A percentile compares a stretch with the other conserved stretches of the same genome.
Conservation (phyloP, 768 basidiomycete species). For the Suillus spraguei region DNA sequence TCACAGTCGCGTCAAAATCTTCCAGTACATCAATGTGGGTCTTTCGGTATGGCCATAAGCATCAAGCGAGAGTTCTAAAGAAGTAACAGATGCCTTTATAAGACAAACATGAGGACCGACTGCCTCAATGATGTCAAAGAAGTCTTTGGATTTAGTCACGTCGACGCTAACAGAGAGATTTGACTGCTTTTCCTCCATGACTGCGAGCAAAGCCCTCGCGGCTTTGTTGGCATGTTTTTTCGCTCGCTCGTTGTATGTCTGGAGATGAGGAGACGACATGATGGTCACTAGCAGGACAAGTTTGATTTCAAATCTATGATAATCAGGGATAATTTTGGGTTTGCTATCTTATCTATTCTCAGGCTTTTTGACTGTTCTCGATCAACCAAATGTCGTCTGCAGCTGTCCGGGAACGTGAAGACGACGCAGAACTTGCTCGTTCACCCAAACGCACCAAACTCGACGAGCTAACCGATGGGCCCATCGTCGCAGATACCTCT, state of each 20-base stretch:
- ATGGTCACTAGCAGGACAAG: constrained; percentile 12
- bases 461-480: constrained; percentile 21
- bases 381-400: constrained; percentile 29
- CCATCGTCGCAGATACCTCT: constrained; percentile 16
- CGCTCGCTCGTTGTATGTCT: constrained; percentile 67
- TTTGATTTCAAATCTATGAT: not conserved
- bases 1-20: constrained; percentile 79
- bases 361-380: constrained; percentile 8
- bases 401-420: constrained; percentile 53
- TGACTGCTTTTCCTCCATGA: constrained; percentile 83
- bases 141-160: constrained; percentile 77
- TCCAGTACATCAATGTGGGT: constrained; percentile 96
- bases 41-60: constrained; percentile 48
- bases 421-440: constrained; percentile 41
- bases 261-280: constrained; percentile 42
- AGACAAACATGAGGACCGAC: constrained; percentile 92
- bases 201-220: constrained; percentile 74
- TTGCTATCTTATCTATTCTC: constrained; percentile 13
- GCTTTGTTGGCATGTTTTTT: constrained; percentile 67
- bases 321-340: constrained; percentile 3
- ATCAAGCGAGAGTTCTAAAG: constrained; percentile 16
- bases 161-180: constrained; percentile 98
- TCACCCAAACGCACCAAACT: constrained; percentile 42
- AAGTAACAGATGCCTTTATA: constrained; percentile 71
- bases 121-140: constrained; percentile 82